Evolutionary conservation across 2,329 filamentous ascomycete species (phyloP).

Genomic region (Penicillium hesseltinei): DNA sequence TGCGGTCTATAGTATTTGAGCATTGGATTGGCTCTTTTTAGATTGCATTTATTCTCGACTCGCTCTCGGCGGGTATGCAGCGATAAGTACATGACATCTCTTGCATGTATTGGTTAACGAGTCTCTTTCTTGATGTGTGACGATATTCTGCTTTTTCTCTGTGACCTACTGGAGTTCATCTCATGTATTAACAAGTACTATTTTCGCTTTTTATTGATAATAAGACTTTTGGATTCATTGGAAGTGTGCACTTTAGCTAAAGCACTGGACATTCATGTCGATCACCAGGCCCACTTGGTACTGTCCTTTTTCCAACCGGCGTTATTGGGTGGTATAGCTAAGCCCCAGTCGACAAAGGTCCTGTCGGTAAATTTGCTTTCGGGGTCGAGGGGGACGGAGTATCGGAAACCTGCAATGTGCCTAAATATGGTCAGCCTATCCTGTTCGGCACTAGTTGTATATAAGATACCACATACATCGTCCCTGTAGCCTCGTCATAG

Average conservation of each 20-base stretch:
- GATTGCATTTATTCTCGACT: neutral
- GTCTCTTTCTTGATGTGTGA: constrained; percentile 6
- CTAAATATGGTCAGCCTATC: neutral
- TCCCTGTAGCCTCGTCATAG: neutral
- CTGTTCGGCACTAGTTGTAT: neutral
- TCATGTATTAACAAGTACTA: neutral
- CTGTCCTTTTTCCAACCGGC: neutral
- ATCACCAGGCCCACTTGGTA: too few relatives aligned
- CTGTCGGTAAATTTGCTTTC: neutral
- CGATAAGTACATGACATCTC: constrained; percentile 8
- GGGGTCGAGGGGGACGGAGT: neutral
- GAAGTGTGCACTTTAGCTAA: too few relatives aligned
- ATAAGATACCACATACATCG: neutral
- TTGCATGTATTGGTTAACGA: constrained; percentile 14
- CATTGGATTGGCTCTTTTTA: neutral
- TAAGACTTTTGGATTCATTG: neutral
- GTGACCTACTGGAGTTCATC: neutral
- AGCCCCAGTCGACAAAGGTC: neutral
- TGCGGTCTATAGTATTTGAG: neutral
- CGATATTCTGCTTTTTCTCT: constrained; percentile 4
- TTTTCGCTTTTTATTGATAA: neutral
- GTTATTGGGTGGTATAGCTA: neutral
- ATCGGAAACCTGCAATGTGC: neutral
- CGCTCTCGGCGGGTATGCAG: neutral
- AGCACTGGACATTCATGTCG: too few relatives aligned